Percentiles rank a stretch among this genome's conserved stretches.
phyloP scores from a whole-genome alignment of 129 eudicot genomes.

The Pittosporum tobira region DNA sequence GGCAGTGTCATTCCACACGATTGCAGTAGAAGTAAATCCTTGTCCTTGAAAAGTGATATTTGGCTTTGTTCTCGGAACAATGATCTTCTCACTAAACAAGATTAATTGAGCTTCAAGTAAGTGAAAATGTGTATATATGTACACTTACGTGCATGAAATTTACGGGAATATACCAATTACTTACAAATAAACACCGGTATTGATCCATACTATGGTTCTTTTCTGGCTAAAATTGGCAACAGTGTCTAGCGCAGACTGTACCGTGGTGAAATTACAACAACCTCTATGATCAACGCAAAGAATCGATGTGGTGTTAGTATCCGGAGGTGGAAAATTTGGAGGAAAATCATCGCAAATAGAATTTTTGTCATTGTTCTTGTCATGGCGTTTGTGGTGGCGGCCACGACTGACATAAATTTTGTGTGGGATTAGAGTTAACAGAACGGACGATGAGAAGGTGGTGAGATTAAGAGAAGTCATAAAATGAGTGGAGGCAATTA shows the following conservation, averaged over 20 bases:
- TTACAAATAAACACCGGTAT: slow-evolving; percentile 72
- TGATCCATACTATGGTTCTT: slow-evolving; percentile 75
- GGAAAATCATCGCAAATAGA: slow-evolving; percentile 74
- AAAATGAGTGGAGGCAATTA: slow-evolving; percentile 27
- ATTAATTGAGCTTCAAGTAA: neutral
- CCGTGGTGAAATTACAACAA: slow-evolving; percentile 78
- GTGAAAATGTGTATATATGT: neutral
- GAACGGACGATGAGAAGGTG: slow-evolving; percentile 4
- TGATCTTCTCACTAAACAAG: slow-evolving; percentile 56
- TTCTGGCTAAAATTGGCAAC: slow-evolving; percentile 36
- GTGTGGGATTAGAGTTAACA: neutral
- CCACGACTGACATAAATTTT: slow-evolving; percentile 11
- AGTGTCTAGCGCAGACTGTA: slow-evolving; percentile 75
- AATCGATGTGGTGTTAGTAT: slow-evolving; percentile 56
- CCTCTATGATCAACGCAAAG: slow-evolving; percentile 81
- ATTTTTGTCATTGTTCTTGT: slow-evolving; percentile 17
- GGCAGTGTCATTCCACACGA: slow-evolving; percentile 91
- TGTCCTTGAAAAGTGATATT: slow-evolving; percentile 97
- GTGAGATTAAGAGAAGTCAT: slow-evolving; percentile 12
- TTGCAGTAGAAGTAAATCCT: slow-evolving; percentile 75
- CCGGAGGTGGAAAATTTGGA: slow-evolving; percentile 53
- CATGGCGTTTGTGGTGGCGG: slow-evolving; percentile 24
- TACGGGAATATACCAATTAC: slow-evolving; percentile 14
- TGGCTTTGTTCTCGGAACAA: slow-evolving; percentile 57
- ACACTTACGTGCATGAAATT: slow-evolving; percentile 1